Conservation (phyloP, 208 protist genomes). For the Crithidia bombi region DNA sequence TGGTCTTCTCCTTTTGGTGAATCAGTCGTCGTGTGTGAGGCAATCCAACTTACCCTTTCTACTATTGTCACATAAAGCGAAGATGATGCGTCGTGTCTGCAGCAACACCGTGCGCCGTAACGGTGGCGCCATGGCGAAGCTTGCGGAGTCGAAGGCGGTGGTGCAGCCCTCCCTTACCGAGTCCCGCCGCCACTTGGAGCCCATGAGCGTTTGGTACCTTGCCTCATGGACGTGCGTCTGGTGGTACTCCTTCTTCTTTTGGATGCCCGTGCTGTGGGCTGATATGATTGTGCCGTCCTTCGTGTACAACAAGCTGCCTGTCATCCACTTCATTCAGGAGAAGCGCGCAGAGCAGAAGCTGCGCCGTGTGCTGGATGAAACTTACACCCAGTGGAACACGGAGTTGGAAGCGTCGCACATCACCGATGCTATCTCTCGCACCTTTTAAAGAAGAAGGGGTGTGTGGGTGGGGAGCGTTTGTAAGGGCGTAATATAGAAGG, state of each 20-base stretch:
- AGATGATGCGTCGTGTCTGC: constrained; percentile 54
- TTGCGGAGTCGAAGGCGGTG: constrained; percentile 35
- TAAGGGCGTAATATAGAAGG: too few relatives aligned
- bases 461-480: too few relatives aligned
- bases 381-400: constrained; percentile 80
- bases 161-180: constrained; percentile 42
- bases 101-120: constrained; percentile 40
- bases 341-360: constrained; percentile 87
- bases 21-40: not conserved
- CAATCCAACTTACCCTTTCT: not conserved
- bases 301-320: constrained; percentile 87
- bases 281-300: constrained; percentile 87
- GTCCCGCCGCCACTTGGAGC: constrained; percentile 79
- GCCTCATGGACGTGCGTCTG: constrained; percentile 84
- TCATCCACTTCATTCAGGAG: constrained; percentile 91
- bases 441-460: constrained; percentile 63
- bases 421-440: constrained; percentile 82
- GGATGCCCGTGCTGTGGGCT: constrained; percentile 86
- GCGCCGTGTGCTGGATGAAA: constrained; percentile 85
- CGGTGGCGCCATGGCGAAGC: constrained; percentile 41
- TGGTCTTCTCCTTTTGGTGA: not conserved
- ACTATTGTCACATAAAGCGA: not conserved
- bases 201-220: constrained; percentile 89
- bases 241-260: constrained; percentile 92
- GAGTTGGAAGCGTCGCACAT: constrained; percentile 80